Evolutionary conservation across 2,329 filamentous ascomycete genomes (phyloP).

Genomic region (Neofusicoccum cordaticola): DNA sequence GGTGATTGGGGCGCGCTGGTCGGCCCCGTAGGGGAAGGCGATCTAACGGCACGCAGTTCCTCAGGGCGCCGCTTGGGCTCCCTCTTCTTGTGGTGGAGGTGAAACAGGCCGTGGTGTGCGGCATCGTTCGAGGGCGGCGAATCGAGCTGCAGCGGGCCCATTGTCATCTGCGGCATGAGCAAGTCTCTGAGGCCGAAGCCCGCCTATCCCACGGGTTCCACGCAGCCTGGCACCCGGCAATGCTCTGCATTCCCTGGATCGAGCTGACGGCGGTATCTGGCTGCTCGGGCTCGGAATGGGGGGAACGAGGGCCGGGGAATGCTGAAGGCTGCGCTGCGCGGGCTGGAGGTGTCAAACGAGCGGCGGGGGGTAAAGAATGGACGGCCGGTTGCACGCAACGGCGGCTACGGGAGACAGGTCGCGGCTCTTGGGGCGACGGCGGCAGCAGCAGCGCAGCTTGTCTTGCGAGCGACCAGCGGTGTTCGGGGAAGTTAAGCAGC

Average conservation of each 20-base stretch:
- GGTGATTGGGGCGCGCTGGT: constrained; percentile 16
- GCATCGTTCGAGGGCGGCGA: background rate
- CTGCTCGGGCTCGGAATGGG: background rate
- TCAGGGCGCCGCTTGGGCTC: constrained; percentile 13
- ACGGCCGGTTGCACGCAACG: constrained; percentile 12
- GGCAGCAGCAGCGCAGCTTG: constrained; percentile 9
- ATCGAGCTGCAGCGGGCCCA: constrained; percentile 13
- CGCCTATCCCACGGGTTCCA: constrained; percentile 2
- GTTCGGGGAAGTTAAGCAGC: constrained; percentile 2
- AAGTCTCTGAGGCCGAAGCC: constrained; percentile 8
- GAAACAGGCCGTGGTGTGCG: constrained; percentile 1
- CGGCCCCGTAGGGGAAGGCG: background rate
- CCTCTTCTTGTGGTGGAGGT: constrained; percentile 11
- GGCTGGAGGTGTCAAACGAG: constrained; percentile 2
- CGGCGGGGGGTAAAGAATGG: constrained; percentile 10
- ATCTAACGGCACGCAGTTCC: constrained; percentile 4
- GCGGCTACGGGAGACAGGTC: background rate
- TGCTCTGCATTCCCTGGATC: constrained; percentile 14
- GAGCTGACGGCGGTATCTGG: background rate
- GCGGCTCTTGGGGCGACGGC: background rate
- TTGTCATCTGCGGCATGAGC: constrained; percentile 16
- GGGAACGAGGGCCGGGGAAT: background rate
- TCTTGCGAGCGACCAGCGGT: constrained; percentile 1
- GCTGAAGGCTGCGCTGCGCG: background rate
- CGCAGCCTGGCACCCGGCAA: constrained; percentile 15